Evolutionary conservation across 306 rosid genomes (phyloP).

Genomic region (Erythrophleum fordii): DNA sequence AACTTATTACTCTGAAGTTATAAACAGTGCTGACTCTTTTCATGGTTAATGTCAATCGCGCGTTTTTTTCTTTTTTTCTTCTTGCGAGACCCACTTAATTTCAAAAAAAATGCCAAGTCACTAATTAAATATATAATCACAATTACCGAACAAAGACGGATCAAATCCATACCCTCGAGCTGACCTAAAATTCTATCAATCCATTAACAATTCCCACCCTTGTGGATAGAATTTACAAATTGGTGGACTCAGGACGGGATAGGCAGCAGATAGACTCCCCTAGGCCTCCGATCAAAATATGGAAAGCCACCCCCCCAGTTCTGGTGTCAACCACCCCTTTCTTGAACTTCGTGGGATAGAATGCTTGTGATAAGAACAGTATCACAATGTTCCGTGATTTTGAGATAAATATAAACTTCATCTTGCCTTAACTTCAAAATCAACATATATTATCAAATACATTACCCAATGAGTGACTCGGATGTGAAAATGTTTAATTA

Average conservation of each 20-base stretch:
- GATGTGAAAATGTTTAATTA: background rate
- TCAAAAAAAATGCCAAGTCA: no score
- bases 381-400: background rate
- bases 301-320: background rate
- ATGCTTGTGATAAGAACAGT: background rate
- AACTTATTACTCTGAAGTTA: no score
- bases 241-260: background rate
- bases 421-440: conserved; percentile 13
- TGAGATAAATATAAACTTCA: conserved; percentile 25
- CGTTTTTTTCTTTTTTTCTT: no score
- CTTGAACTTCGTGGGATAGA: background rate
- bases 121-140: background rate
- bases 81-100: no score
- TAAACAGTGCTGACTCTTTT: no score
- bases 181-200: no score
- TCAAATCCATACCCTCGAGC: background rate
- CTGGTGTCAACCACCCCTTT: conserved; percentile 4
- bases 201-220: background rate
- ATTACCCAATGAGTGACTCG: conserved; percentile 3
- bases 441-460: background rate
- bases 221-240: background rate
- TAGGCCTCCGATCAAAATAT: background rate
- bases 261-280: background rate
- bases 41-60: no score
- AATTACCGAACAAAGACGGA: background rate